A percentile compares a stretch with the other conserved stretches of the same genome.
Evolutionary conservation across 2,329 filamentous ascomycete species (phyloP).

Genomic region (Microsporum audouinii): DNA sequence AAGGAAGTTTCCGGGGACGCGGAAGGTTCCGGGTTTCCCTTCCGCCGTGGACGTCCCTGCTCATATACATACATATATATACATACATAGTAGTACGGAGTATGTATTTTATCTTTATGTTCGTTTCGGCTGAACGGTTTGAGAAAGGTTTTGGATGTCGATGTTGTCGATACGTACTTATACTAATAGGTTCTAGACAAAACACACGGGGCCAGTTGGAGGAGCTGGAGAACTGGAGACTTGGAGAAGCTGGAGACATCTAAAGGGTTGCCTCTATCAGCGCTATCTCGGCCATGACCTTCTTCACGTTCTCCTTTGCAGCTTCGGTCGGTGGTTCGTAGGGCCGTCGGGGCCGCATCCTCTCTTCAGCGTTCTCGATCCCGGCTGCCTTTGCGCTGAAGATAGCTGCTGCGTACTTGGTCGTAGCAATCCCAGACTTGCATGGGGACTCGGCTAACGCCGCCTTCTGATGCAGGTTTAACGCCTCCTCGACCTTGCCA

Average conservation of each 20-base stretch:
- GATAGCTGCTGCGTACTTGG: conserved; percentile 56
- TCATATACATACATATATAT: background rate
- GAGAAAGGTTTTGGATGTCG: too few relatives aligned
- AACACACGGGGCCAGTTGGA: background rate
- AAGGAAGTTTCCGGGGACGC: conserved; percentile 1
- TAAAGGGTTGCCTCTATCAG: conserved; percentile 26
- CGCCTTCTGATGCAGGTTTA: conserved; percentile 49
- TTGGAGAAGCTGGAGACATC: background rate
- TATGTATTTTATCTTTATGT: too few relatives aligned
- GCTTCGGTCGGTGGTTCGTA: conserved; percentile 42
- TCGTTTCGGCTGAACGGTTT: too few relatives aligned
- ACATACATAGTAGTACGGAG: too few relatives aligned
- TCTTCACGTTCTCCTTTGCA: conserved; percentile 34
- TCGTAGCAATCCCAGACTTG: conserved; percentile 55
- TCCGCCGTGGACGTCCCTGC: background rate
- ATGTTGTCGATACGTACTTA: too few relatives aligned
- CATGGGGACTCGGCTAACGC: conserved; percentile 55
- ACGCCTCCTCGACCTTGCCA: conserved; percentile 48
- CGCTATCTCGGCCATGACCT: conserved; percentile 33
- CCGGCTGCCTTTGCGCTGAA: conserved; percentile 49
- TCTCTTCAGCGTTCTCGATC: conserved; percentile 47
- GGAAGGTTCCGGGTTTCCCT: background rate
- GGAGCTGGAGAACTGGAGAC: background rate
- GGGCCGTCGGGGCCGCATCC: conserved; percentile 50
- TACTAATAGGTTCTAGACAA: too few relatives aligned